These are phyloP conservation scores for Calonectria henricotiae DNA, from an alignment of 2,329 filamentous ascomycete genomes.

Conservation along the genomic window DNA sequence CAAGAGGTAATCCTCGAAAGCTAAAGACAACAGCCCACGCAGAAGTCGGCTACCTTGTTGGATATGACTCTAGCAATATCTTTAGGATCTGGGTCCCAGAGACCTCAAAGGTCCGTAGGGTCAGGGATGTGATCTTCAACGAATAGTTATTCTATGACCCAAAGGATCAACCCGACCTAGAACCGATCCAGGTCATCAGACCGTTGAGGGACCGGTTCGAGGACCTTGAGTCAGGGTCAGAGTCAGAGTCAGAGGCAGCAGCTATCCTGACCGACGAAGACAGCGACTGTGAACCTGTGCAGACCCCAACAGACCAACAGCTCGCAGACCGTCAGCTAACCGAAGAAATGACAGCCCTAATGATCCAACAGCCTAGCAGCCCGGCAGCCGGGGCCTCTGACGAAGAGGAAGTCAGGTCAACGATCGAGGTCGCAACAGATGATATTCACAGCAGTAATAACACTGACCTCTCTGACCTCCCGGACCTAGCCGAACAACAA, in stretches of 20 bases:
- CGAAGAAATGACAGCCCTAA: neutral
- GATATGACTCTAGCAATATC: conserved; percentile 35
- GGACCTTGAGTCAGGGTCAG: neutral
- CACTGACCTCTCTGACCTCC: neutral
- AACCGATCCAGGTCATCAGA: neutral
- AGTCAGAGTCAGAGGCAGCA: neutral
- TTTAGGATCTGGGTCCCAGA: conserved; percentile 25
- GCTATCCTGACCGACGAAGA: no score
- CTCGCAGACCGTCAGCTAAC: neutral
- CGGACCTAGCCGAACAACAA: neutral
- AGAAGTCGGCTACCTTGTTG: conserved; percentile 30
- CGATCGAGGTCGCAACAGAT: neutral
- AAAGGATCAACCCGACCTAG: conserved; percentile 16
- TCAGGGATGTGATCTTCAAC: conserved; percentile 32
- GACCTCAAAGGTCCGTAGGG: neutral
- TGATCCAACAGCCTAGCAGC: no score
- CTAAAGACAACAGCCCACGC: conserved; percentile 22
- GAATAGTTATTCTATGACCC: conserved; percentile 26
- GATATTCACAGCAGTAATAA: neutral
- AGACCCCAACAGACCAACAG: neutral
- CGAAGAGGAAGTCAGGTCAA: no score
- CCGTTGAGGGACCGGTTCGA: neutral
- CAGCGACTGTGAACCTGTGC: neutral
- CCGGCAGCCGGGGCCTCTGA: no score
- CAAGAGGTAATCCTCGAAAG: conserved; percentile 9